Evolutionary conservation across 108 stramenopile genomes (phyloP).

Genomic region (Conticribra guillardii): DNA sequence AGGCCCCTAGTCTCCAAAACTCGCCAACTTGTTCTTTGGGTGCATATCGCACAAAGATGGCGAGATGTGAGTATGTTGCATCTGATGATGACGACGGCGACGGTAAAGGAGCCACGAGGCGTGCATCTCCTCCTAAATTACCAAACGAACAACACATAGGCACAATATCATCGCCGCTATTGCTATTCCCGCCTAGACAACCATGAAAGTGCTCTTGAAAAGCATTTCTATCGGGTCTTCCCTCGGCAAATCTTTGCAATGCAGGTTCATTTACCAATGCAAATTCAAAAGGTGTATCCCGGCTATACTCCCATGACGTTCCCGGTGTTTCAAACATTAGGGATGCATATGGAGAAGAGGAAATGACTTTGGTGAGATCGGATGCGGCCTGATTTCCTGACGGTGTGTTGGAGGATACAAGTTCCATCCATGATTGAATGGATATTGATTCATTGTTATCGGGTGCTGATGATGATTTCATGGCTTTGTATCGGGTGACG

Average conservation of each 20-base stretch:
- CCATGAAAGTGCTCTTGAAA: constrained; percentile 56
- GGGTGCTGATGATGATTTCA: neutral
- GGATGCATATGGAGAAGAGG: constrained; percentile 36
- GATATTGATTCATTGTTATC: constrained; percentile 20
- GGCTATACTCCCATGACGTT: constrained; percentile 19
- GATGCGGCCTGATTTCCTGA: constrained; percentile 21
- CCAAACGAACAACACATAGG: constrained; percentile 50
- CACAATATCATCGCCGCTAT: neutral
- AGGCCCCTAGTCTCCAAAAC: constrained; percentile 59
- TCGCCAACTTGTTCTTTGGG: constrained; percentile 46
- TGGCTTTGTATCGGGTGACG: constrained; percentile 26
- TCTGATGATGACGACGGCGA: constrained; percentile 1
- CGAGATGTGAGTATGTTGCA: constrained; percentile 59
- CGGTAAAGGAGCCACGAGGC: constrained; percentile 55
- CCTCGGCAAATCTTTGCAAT: constrained; percentile 55
- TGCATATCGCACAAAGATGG: constrained; percentile 60
- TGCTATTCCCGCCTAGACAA: neutral
- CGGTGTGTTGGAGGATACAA: constrained; percentile 20
- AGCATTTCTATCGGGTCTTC: constrained; percentile 51
- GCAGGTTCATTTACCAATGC: constrained; percentile 56
- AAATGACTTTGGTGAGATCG: constrained; percentile 32
- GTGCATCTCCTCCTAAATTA: constrained; percentile 71
- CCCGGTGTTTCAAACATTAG: constrained; percentile 48
- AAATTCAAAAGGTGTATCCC: constrained; percentile 60
- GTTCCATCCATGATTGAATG: constrained; percentile 40